Conservation (phyloP, 2,329 filamentous ascomycete species). For the Curvularia hawaiiensis region DNA sequence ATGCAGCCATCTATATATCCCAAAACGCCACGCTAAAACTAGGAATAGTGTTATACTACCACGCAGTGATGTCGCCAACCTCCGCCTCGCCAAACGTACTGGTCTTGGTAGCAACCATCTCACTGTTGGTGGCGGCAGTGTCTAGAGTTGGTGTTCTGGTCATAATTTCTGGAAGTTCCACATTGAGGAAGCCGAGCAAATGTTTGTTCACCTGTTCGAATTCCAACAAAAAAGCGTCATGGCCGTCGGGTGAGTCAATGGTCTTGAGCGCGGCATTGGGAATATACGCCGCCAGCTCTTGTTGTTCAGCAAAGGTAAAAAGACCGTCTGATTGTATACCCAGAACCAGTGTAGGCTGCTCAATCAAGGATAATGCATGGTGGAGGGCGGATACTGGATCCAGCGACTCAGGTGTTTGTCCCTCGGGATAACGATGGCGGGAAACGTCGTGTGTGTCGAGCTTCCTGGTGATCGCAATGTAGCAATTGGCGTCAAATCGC, state of each 20-base stretch:
- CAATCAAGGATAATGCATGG: constrained; percentile 78
- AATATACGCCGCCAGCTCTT: constrained; percentile 85
- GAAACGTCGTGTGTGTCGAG: constrained; percentile 97
- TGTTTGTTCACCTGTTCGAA: constrained; percentile 96
- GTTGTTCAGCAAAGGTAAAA: constrained; percentile 96
- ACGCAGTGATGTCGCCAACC: constrained; percentile 94
- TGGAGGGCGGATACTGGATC: constrained; percentile 60
- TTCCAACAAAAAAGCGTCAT: constrained; percentile 94
- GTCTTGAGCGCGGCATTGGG: constrained; percentile 77
- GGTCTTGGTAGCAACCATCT: constrained; percentile 73
- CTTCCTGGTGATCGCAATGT: constrained; percentile 98
- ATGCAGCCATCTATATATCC: constrained; percentile 19
- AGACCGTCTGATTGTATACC: constrained; percentile 96
- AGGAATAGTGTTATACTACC: constrained; percentile 59
- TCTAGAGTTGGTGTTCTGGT: constrained; percentile 52
- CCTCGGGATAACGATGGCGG: constrained; percentile 64
- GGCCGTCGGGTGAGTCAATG: constrained; percentile 93
- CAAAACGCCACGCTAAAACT: constrained; percentile 36
- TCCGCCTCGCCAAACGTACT: constrained; percentile 96
- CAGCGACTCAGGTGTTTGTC: constrained; percentile 45
- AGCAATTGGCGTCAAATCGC: constrained; percentile 97
- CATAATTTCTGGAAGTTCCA: constrained; percentile 91
- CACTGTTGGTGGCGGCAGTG: constrained; percentile 44
- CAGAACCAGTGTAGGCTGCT: constrained; percentile 88
- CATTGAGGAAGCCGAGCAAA: constrained; percentile 80